Base-by-base conservation (phyloP, 2,329 filamentous ascomycete genomes). In the Periconia sp. region DNA sequence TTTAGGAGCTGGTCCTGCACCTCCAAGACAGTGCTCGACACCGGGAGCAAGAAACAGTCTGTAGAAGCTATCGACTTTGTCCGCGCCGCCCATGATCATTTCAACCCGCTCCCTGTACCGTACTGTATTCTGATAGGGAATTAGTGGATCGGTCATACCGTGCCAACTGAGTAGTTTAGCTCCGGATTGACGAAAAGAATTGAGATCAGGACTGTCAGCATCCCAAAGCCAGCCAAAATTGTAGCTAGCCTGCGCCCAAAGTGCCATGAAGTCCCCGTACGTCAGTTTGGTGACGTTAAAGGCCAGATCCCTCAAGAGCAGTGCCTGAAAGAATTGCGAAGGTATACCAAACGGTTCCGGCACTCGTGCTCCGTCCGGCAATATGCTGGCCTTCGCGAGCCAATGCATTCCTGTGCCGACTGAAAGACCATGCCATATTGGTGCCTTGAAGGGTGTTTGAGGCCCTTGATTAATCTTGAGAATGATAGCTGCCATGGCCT, bases 21-120 rank as follows among this genome's bases (percentile, higher is more conserved):
- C 56, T 2, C 39, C 39, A 4, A 42, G 48, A 23, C 65, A 66
- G 22, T 65, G 61, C 21, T 42, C 44, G 1, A 64, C 56, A 4
- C 62, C 63, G 7, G 63, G 61, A 21, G 57, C 63, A 8, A 67
- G 48, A 22, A 68, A 68, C 4, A 67, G 39, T 10, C 62, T 58
- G 31, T 62, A 66, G 44, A 59, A 66, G 2, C 61, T 42, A 31
- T 66, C 48, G 9, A 65, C 57, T 22, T 52, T 45, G 10, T 52
- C 30, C 0, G 55, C 45, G 8, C 57, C 59, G 2, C 63, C 61
- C 57, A 61, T 63, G 18, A 40, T 26, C 3, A 34, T 45, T 39
- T 66, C 57, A 0, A 64, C 59, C 9, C 39, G 43, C 29, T 56
- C 46, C 3, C 60, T 48, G 31, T 63, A 63, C 4, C 46, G 43